phyloP scores from a whole-genome alignment of 345 rosid species.

The Linum lewisii region DNA sequence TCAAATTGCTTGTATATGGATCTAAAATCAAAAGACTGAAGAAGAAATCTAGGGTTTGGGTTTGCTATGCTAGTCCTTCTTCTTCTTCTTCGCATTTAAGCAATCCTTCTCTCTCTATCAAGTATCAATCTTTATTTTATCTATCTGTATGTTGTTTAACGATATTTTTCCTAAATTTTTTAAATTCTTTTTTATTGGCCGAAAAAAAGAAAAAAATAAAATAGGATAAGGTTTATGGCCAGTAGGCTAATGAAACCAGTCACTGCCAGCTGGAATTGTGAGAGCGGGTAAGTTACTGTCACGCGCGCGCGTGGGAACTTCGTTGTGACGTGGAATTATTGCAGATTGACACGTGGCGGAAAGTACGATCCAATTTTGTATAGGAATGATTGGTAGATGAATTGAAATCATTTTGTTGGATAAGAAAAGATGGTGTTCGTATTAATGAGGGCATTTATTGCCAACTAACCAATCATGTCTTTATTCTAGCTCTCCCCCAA shows the following conservation, averaged over 20 bases:
- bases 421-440: too few species aligned
- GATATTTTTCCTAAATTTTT: too few species aligned
- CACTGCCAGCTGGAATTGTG: not conserved
- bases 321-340: not conserved
- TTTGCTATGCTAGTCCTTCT: not conserved
- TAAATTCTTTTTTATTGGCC: too few species aligned
- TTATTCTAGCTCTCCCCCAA: too few species aligned
- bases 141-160: not conserved
- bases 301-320: not conserved
- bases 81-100: not conserved
- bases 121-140: too few species aligned
- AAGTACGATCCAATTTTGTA: not conserved
- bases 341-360: not conserved
- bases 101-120: not conserved
- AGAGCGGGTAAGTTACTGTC: not conserved
- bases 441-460: too few species aligned
- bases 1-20: too few species aligned
- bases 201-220: not conserved
- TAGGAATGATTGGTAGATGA: not conserved
- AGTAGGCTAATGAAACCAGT: not conserved
- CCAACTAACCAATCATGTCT: too few species aligned
- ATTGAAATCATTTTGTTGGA: too few species aligned
- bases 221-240: not conserved
- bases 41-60: not conserved
- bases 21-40: too few species aligned